Evolutionary conservation across 148 eudicot species (phyloP).

Genomic region (Rhododendron mucronatum): DNA sequence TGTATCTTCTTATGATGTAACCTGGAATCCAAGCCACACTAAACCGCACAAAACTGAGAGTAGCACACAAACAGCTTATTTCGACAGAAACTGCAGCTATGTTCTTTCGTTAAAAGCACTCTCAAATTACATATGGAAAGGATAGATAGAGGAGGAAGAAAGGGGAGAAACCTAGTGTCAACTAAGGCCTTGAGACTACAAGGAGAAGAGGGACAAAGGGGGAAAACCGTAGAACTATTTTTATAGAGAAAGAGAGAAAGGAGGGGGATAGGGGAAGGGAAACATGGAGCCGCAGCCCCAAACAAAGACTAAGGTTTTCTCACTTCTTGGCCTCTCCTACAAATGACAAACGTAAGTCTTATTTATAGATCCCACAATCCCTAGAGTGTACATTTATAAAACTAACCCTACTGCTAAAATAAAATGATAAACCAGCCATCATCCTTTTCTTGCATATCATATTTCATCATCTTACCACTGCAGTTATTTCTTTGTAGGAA

Average conservation of each 20-base stretch:
- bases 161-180: too few relatives aligned
- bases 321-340: too few relatives aligned
- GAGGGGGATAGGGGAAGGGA: neutral
- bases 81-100: neutral
- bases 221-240: neutral
- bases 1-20: neutral
- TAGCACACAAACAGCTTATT: neutral
- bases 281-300: neutral
- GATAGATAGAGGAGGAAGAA: neutral
- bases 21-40: neutral
- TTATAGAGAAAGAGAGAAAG: neutral
- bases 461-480: slow-evolving; percentile 20
- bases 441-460: neutral
- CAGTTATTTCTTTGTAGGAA: slow-evolving; percentile 45
- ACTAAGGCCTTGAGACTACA: too few relatives aligned
- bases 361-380: neutral
- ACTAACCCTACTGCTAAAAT: neutral
- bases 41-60: too few relatives aligned
- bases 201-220: neutral
- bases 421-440: neutral
- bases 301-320: too few relatives aligned
- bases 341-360: too few relatives aligned
- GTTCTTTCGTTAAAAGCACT: neutral
- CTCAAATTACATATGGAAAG: neutral
- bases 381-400: neutral